Percentiles rank a stretch among this genome's conserved stretches.
These are phyloP conservation scores for Agrocybe chaxingu DNA, from an alignment of 768 basidiomycete species.

Conservation along the genomic window DNA sequence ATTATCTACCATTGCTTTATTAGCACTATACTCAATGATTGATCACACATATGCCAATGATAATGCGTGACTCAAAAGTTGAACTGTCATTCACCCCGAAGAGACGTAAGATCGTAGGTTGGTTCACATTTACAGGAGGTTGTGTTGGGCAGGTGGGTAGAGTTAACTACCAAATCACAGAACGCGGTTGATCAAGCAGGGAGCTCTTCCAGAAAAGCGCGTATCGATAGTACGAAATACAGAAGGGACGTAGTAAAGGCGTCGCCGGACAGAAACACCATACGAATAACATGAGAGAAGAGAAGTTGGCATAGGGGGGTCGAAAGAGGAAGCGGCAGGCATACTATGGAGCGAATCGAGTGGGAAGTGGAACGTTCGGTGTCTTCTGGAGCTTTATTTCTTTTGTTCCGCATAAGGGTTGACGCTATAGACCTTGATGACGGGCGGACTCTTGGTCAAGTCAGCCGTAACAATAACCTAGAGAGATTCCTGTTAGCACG, in stretches of 20 bases:
- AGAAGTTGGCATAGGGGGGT: conserved; percentile 10
- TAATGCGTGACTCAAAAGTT: too few relatives aligned
- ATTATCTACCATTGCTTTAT: neutral
- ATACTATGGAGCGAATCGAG: neutral
- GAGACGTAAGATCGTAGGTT: neutral
- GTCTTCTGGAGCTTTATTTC: conserved; percentile 12
- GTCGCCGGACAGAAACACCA: conserved; percentile 18
- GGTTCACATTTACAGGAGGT: conserved; percentile 2
- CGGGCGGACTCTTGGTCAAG: conserved; percentile 91
- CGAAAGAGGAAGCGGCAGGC: conserved; percentile 4
- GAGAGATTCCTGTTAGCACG: conserved; percentile 9
- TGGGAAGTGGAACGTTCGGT: too few relatives aligned
- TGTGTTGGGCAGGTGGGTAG: neutral
- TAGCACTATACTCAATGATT: neutral
- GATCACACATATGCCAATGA: neutral
- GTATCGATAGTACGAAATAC: conserved; percentile 10
- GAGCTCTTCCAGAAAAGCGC: conserved; percentile 2
- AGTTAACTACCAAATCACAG: neutral
- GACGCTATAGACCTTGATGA: conserved; percentile 96
- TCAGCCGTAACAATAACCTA: conserved; percentile 95
- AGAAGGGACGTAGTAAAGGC: conserved; percentile 4
- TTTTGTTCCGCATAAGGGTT: conserved; percentile 79
- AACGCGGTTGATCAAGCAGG: conserved; percentile 4
- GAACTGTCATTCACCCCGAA: too few relatives aligned
- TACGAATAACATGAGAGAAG: conserved; percentile 20